Evolutionary conservation across 2,329 filamentous ascomycete species (phyloP).

Genomic region (Thelonectria blattea): DNA sequence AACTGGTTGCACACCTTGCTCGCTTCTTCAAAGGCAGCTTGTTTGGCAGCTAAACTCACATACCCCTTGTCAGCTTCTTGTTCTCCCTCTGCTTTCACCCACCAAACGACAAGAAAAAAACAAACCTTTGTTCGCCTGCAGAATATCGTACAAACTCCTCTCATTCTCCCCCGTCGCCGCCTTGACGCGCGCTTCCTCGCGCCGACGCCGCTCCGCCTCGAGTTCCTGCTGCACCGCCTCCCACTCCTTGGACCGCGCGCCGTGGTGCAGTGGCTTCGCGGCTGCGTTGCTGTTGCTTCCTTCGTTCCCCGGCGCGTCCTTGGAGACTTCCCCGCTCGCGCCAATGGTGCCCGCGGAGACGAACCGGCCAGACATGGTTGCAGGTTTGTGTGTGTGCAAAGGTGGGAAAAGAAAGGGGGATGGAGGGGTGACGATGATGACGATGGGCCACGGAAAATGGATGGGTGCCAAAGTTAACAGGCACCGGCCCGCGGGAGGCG

Average conservation of each 20-base stretch:
- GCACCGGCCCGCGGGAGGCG: too few species aligned
- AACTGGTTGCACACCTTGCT: conserved; percentile 78
- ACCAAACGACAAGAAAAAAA: background rate
- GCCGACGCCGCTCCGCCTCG: conserved; percentile 62
- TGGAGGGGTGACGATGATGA: background rate
- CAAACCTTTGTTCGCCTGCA: conserved; percentile 84
- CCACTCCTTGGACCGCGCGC: conserved; percentile 58
- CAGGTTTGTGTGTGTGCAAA: background rate
- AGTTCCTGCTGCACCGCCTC: conserved; percentile 68
- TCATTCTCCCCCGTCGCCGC: conserved; percentile 52
- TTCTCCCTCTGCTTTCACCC: background rate
- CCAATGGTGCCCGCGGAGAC: conserved; percentile 60
- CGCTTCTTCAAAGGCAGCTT: conserved; percentile 81
- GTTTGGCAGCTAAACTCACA: conserved; percentile 68
- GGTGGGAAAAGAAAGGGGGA: background rate
- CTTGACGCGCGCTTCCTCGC: conserved; percentile 56
- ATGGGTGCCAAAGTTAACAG: too few species aligned
- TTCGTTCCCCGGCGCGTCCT: conserved; percentile 31
- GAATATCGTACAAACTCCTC: conserved; percentile 72
- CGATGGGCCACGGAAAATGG: too few species aligned
- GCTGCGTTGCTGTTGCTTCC: conserved; percentile 2
- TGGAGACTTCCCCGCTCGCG: conserved; percentile 33
- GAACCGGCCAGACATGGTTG: conserved; percentile 60
- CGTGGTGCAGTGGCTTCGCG: conserved; percentile 26
- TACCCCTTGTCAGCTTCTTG: too few species aligned